phyloP scores from a whole-genome alignment of 1,139 yeast species.

The Yamadazyma mexicana region DNA sequence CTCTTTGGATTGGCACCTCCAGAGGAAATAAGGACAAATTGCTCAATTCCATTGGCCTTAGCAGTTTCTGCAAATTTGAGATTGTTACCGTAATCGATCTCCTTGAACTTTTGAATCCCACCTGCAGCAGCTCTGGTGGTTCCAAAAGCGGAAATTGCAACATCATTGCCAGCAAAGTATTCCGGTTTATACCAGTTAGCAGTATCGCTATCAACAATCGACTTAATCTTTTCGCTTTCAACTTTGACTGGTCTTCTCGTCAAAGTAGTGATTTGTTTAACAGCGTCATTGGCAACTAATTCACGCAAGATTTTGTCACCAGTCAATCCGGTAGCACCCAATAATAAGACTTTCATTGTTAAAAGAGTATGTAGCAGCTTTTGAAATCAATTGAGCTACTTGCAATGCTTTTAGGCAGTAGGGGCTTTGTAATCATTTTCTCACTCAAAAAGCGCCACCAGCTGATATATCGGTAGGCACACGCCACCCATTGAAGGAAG shows the following conservation, averaged over 20 bases:
- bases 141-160: slow-evolving; percentile 51
- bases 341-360: slow-evolving; percentile 28
- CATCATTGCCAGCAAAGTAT: slow-evolving; percentile 11
- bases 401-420: too few species aligned
- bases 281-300: slow-evolving; percentile 28
- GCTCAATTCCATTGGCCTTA: slow-evolving; percentile 60
- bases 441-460: too few species aligned
- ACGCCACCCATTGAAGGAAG: too few species aligned
- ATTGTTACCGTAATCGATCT: slow-evolving; percentile 72
- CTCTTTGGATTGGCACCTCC: slow-evolving; percentile 58
- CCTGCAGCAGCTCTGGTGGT: slow-evolving; percentile 75
- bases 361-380: too few species aligned
- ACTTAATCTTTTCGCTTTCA: slow-evolving; percentile 22
- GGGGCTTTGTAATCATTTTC: too few species aligned
- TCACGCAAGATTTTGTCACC: slow-evolving; percentile 48
- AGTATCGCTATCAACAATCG: slow-evolving; percentile 38
- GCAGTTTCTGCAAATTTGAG: slow-evolving; percentile 68
- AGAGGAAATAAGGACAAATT: slow-evolving; percentile 64
- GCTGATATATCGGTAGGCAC: too few species aligned
- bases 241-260: slow-evolving; percentile 39
- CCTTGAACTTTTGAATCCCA: slow-evolving; percentile 52
- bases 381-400: too few species aligned
- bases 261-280: slow-evolving; percentile 41
- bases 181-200: slow-evolving; percentile 38
- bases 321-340: slow-evolving; percentile 67